A percentile compares a stretch with the other conserved stretches of the same genome.
These are phyloP conservation scores for Suhomyces maxii DNA, from an alignment of 1,139 yeast species.

Conservation along the genomic window DNA sequence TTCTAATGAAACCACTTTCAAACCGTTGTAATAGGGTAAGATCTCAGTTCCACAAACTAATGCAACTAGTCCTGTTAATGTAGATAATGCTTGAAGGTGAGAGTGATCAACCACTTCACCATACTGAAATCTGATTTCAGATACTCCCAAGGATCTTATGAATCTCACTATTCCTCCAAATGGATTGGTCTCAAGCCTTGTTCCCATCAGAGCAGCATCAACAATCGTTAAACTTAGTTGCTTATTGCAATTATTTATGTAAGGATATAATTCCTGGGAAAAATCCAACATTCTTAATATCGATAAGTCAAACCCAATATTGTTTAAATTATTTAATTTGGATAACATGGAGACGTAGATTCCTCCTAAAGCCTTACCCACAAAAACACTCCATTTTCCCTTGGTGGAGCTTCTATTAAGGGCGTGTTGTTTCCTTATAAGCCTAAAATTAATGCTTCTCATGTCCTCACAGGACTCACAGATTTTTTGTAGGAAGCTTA, in stretches of 20 bases:
- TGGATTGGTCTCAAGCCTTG: conserved; percentile 5
- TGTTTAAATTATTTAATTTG: not conserved
- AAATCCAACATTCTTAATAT: conserved; percentile 3
- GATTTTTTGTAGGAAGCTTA: conserved; percentile 16
- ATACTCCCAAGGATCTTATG: conserved; percentile 3
- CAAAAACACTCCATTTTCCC: conserved; percentile 4
- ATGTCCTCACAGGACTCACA: conserved; percentile 11
- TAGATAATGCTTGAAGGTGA: conserved; percentile 25
- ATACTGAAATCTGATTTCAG: conserved; percentile 23
- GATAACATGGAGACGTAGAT: conserved; percentile 2
- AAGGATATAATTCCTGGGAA: not conserved
- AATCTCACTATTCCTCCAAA: conserved; percentile 4
- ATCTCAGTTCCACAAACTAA: conserved; percentile 8
- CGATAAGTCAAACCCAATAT: conserved; percentile 7
- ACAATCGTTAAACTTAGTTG: conserved; percentile 6
- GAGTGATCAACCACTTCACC: conserved; percentile 35
- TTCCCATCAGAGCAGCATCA: conserved; percentile 8
- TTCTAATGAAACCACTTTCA: conserved; percentile 20
- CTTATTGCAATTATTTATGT: not conserved
- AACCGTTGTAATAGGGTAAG: conserved; percentile 9
- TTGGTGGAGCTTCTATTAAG: not conserved
- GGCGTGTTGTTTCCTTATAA: conserved; percentile 4
- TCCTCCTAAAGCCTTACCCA: conserved; percentile 1
- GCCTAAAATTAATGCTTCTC: conserved; percentile 16
- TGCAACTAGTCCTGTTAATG: conserved; percentile 22